Evolutionary conservation across 2,329 filamentous ascomycete genomes (phyloP).

Genomic region (Byssoonygena ceratinophila): DNA sequence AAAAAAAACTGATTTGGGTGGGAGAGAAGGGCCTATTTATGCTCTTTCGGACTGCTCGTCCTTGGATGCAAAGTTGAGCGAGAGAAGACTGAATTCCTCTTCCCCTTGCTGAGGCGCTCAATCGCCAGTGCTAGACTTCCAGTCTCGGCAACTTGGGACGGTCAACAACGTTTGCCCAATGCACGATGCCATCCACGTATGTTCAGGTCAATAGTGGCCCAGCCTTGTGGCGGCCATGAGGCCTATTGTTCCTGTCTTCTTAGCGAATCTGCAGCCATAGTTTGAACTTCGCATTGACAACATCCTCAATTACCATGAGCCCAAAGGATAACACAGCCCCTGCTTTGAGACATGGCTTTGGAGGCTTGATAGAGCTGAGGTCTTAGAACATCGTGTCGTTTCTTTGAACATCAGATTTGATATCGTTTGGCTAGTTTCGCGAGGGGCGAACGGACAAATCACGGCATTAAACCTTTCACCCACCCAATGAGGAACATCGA

Average conservation of each 20-base stretch:
- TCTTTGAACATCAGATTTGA: neutral
- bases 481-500: neutral
- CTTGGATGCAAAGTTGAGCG: neutral
- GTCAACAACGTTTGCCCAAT: neutral
- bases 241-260: conserved; percentile 4
- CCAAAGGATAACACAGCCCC: neutral
- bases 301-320: neutral
- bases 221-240: conserved; percentile 11
- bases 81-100: neutral
- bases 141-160: neutral
- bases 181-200: conserved; percentile 6
- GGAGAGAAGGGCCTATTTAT: conserved; percentile 12
- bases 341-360: conserved; percentile 9
- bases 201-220: neutral
- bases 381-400: too few species aligned
- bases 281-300: neutral
- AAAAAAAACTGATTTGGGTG: conserved; percentile 1
- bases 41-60: conserved; percentile 1
- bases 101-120: neutral
- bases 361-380: conserved; percentile 7
- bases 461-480: neutral
- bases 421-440: neutral
- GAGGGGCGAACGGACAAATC: neutral
- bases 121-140: neutral
- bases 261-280: conserved; percentile 10